Evolutionary conservation across 257 asterid genomes (phyloP), one percentile per base, ranked within the genome.

Genomic region (Salvia splendens): DNA sequence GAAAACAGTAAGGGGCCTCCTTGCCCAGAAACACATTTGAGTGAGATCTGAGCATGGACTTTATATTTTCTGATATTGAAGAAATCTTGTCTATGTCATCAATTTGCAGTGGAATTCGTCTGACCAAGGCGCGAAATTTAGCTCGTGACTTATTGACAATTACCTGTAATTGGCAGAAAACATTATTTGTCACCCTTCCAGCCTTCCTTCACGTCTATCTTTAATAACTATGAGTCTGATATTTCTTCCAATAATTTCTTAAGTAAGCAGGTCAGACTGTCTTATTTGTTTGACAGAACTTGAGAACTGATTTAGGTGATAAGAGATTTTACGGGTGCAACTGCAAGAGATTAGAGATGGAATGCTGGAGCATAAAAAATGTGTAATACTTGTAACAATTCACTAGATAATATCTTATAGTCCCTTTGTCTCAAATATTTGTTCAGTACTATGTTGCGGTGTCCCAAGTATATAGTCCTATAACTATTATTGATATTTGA

Each of bases 71-170:
- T 33, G 97, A 79, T 63, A 94, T 85, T 69, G 69, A 79, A 24
- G 93, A 76, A 76, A 94, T 87, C 75, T 80, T 87, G 65, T 88
- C 93, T 5, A 83, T 68, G 72, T 86, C 95, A 20, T 81, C 96
- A 63, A 74, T 72, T 64, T 78, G 86, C 52, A 88, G 38, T 28
- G 97, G 96, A 38, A 94, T 71, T 68, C 33, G 91, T 32, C 77
- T 79, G 52, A 70, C 71, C 69, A 88, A 36, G 65, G 89, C 70
- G 61, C 87, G 95, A 80, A 82, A 94, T 72, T 65, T 77, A 67
- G 97, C 97, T 58, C 97, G 87, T 3, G 99, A 88, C 79, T 94
- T 91, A 63, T 94, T 94, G 65, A 94, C 88, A 75, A 94, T 90
- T 28, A 88, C 92, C 99, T 94, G 72, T 46, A 73, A 72, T 65